Evolutionary conservation across 805 yeast species (phyloP).

Genomic region (Novakomyces olei): DNA sequence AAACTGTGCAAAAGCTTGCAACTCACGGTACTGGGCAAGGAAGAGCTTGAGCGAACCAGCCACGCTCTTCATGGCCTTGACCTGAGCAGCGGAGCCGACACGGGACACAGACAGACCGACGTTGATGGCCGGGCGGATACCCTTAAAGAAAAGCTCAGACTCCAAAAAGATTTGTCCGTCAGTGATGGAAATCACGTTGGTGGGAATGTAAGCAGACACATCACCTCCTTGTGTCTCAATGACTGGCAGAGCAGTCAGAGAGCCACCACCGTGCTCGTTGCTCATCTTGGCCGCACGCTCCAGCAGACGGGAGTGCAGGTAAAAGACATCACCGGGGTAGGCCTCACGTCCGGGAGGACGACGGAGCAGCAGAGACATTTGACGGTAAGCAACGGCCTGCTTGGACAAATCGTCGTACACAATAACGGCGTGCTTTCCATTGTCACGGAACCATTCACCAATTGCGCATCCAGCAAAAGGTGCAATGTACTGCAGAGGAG

Average conservation of each 20-base stretch:
- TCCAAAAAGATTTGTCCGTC: conserved; percentile 98
- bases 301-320: conserved; percentile 81
- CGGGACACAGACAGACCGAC: conserved; percentile 99
- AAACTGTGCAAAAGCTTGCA: conserved; percentile 99
- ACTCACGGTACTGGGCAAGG: conserved; percentile 99
- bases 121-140: conserved; percentile 99
- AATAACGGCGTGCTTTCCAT: conserved; percentile 92
- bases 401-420: conserved; percentile 95
- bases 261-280: conserved; percentile 73
- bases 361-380: conserved; percentile 88
- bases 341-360: conserved; percentile 96
- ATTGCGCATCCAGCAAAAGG: conserved; percentile 99
- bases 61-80: conserved; percentile 99
- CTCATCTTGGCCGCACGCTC: conserved; percentile 97
- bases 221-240: conserved; percentile 99
- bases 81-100: conserved; percentile 99
- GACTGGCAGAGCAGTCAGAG: conserved; percentile 87
- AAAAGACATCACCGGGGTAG: conserved; percentile 92
- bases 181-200: conserved; percentile 91
- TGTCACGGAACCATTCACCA: conserved; percentile 99
- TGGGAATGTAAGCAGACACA: conserved; percentile 93
- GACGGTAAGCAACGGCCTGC: conserved; percentile 99
- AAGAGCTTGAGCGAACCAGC: conserved; percentile 99
- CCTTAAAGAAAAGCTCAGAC: conserved; percentile 99
- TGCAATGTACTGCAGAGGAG: conserved; percentile 98